Conservation (phyloP, 1,284 basidiomycete genomes). For the Cutaneotrichosporon arboriforme region DNA sequence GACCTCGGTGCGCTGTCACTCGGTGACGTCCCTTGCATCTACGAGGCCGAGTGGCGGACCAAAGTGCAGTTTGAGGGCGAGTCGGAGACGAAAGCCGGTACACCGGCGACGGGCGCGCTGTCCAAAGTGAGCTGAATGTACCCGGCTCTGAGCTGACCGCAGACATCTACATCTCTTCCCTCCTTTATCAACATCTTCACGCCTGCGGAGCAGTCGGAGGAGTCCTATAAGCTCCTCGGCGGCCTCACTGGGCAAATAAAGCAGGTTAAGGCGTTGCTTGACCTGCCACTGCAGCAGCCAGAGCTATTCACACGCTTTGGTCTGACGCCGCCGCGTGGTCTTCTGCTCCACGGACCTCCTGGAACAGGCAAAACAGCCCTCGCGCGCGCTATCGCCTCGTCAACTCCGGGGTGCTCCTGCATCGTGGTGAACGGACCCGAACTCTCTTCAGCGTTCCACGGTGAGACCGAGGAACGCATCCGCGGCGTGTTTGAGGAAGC, state of each 20-base stretch:
- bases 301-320: constrained; percentile 86
- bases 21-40: constrained; percentile 52
- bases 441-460: constrained; percentile 88
- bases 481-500: constrained; percentile 86
- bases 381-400: constrained; percentile 74
- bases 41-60: constrained; percentile 45
- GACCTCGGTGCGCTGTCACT: constrained; percentile 37
- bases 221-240: constrained; percentile 66
- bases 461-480: constrained; percentile 88
- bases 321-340: constrained; percentile 80
- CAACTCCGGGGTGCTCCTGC: constrained; percentile 71
- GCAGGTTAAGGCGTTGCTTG: constrained; percentile 86
- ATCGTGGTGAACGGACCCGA: constrained; percentile 91
- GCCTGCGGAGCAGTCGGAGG: constrained; percentile 26
- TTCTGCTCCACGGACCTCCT: constrained; percentile 84
- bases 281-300: constrained; percentile 84
- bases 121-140: neutral
- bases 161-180: constrained; percentile 21
- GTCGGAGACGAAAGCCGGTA: neutral
- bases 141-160: neutral
- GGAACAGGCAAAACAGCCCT: constrained; percentile 94
- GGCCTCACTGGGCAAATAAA: constrained; percentile 83
- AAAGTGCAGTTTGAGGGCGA: constrained; percentile 23
- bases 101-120: neutral
- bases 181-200: constrained; percentile 47